phyloP scores from a whole-genome alignment of 371 early-diverging fungal genomes.

The Apophysomyces sp. region DNA sequence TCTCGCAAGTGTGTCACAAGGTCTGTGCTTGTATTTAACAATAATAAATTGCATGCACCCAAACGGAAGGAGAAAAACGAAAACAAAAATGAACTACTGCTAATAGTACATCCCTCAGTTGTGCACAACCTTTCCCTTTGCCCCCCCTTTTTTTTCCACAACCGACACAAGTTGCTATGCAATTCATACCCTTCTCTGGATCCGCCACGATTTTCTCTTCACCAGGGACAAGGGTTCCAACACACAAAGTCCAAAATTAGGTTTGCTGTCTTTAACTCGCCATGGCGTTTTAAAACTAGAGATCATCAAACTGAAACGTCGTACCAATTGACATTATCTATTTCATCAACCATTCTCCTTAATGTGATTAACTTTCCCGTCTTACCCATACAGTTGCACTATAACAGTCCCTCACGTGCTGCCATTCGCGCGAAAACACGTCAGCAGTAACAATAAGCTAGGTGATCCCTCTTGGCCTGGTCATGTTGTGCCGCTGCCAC shows the following conservation, averaged over 20 bases:
- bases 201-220: neutral
- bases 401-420: neutral
- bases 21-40: neutral
- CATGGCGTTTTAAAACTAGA: neutral
- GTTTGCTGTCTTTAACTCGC: neutral
- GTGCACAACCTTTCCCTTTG: neutral
- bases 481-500: neutral
- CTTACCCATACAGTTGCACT: neutral
- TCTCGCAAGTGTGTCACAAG: neutral
- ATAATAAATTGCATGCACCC: neutral
- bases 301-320: neutral
- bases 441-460: neutral
- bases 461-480: neutral
- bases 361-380: neutral
- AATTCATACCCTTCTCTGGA: neutral
- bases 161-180: neutral
- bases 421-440: neutral
- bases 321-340: neutral
- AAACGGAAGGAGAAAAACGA: neutral
- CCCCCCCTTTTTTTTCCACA: neutral
- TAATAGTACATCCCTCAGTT: neutral
- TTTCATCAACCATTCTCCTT: neutral
- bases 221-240: neutral
- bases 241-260: no score
- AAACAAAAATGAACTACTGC: neutral